A percentile compares a stretch with the other conserved stretches of the same genome.
Conservation (phyloP, 192 early-diverging fungal genomes). For the Backusella macrospora region DNA sequence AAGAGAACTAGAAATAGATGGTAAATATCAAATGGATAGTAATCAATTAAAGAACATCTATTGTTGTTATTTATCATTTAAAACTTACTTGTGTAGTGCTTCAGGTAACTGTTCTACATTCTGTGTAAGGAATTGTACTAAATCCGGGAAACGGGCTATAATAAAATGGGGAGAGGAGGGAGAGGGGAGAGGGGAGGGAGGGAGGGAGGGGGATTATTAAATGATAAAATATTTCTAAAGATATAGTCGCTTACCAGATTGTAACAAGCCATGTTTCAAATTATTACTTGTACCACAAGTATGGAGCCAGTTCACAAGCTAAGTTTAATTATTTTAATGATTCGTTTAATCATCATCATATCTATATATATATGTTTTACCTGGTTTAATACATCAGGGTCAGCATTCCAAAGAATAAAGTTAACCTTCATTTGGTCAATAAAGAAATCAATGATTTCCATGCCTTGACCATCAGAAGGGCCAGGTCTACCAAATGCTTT, state of each 20-base stretch:
- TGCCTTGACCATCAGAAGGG: constrained; percentile 58
- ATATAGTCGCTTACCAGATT: constrained; percentile 41
- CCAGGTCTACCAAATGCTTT: constrained; percentile 56
- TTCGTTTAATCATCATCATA: not conserved
- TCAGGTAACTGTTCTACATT: constrained; percentile 62
- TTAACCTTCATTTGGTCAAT: constrained; percentile 60
- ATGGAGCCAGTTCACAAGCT: constrained; percentile 46
- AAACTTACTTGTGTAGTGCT: constrained; percentile 58
- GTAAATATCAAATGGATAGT: not conserved
- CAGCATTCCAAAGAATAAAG: constrained; percentile 71
- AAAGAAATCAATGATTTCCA: constrained; percentile 61
- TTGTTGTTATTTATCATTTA: not conserved
- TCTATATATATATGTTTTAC: constrained; percentile 33
- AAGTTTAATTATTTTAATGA: not conserved
- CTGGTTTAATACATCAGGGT: constrained; percentile 68
- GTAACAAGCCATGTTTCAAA: constrained; percentile 51
- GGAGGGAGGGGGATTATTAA: too few species aligned
- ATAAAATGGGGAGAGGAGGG: constrained; percentile 8
- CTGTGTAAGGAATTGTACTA: constrained; percentile 63
- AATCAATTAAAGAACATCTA: not conserved
- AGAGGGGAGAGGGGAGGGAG: too few species aligned
- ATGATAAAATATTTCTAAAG: too few species aligned
- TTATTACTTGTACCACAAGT: constrained; percentile 43
- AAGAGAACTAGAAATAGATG: constrained; percentile 58
- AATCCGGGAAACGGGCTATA: constrained; percentile 56